Conservation (phyloP, 2,329 filamentous ascomycete genomes). For the Nigrospora osmanthi region DNA sequence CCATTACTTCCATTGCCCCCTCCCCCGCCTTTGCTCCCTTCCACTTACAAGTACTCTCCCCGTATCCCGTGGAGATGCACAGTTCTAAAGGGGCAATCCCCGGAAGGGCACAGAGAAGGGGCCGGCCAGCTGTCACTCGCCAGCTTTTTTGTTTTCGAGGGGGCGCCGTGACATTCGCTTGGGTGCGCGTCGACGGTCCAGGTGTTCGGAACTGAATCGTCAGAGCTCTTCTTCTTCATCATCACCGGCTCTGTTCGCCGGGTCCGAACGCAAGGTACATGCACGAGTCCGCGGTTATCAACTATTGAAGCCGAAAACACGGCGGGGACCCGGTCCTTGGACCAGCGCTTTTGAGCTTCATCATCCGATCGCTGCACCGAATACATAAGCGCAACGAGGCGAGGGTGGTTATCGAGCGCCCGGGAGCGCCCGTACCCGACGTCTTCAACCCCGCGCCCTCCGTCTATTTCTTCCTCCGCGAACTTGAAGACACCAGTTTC, state of each 20-base stretch:
- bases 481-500: constrained; percentile 59
- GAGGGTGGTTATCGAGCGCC: not conserved
- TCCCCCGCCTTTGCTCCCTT: too few relatives aligned
- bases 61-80: too few relatives aligned
- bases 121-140: not conserved
- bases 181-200: not conserved
- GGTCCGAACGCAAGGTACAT: constrained; percentile 26
- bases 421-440: not conserved
- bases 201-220: constrained; percentile 26
- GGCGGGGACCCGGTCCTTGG: constrained; percentile 6
- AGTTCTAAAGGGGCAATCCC: not conserved
- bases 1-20: too few relatives aligned
- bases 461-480: constrained; percentile 54
- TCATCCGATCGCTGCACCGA: constrained; percentile 34
- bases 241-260: constrained; percentile 26
- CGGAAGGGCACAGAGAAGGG: too few relatives aligned
- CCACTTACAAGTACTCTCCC: too few relatives aligned
- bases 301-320: constrained; percentile 14
- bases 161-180: not conserved
- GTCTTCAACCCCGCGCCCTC: not conserved
- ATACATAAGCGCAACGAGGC: not conserved
- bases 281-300: constrained; percentile 30
- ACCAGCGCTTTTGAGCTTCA: constrained; percentile 24
- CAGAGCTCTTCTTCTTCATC: constrained; percentile 54
- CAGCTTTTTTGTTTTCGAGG: not conserved